Evolutionary conservation across 441 rosid genomes (phyloP), one percentile per base, ranked within the genome.

Genomic region (Adansonia gregorii): DNA sequence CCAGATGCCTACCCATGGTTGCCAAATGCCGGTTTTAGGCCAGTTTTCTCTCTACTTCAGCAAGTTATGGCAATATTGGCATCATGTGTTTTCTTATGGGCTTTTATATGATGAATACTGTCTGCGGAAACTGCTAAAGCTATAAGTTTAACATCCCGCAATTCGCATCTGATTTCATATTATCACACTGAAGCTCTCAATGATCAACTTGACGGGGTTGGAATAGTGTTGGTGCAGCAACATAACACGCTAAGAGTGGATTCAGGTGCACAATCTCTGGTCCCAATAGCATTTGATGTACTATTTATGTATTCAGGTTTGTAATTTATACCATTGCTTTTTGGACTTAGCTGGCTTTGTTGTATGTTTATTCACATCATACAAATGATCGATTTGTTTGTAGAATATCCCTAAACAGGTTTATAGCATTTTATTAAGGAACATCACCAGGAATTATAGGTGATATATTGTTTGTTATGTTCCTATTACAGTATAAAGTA

Each of bases 1-100:
- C 99, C 99, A 27, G 99, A 93, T 75, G 80, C 91, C 68, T 95
- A 95, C 82, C 99, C 99, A 31, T 93, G 94, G 89, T 81, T 89
- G 79, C 98, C 99, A 12, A 95, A 87, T 77, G 88, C 83, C 54
- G 78, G 88, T 84, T 85, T 73, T 76, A 83, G 87, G 59, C 72
- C 74, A 35, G 60, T 70, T 4, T 43, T 76, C 71, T 85, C 94
- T 24, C 39, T 77, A 20, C 72, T 82, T 80, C 60, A 73, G 77
- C 70, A 84, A 15, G 43, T 83, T 41, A 24, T 80, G 17, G 70
- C 81, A 72, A 80, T 87, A 67, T 55, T 88, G 79, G 78, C 55
- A 52, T 78, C 86, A 67, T 39, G 79, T 52, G 79, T 80, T 46
- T 79, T 88, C 76, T 79, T 82, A 54, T 81, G 81, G 77, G 79